Evolutionary conservation across 2,329 filamentous ascomycete genomes (phyloP).

Genomic region (Trichoderma hamatum): DNA sequence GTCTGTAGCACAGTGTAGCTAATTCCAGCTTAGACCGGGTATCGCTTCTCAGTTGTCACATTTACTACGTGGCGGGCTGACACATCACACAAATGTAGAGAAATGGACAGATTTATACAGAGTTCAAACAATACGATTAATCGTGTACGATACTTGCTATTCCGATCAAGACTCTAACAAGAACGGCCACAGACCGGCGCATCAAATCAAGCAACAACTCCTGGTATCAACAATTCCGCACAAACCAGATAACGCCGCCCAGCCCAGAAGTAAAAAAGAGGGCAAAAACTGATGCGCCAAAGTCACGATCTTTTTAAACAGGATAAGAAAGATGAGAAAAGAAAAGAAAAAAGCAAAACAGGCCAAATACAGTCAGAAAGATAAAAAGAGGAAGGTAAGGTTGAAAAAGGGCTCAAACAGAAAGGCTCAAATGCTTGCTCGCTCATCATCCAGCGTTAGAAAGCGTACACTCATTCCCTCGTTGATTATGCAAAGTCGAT

Average conservation of each 20-base stretch:
- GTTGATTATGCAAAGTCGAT: neutral
- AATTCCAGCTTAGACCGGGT: neutral
- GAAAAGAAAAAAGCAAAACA: neutral
- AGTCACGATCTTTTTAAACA: neutral
- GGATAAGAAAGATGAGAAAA: neutral
- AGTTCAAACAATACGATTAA: conserved; percentile 24
- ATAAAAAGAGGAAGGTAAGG: neutral
- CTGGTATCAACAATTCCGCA: conserved; percentile 20
- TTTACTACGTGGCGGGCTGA: neutral
- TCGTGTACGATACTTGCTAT: conserved; percentile 23
- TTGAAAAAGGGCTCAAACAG: neutral
- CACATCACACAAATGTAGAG: neutral
- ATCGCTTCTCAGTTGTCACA: neutral
- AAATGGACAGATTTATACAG: neutral
- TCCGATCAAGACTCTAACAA: conserved; percentile 6
- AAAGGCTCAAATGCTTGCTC: conserved; percentile 19
- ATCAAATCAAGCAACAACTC: conserved; percentile 22
- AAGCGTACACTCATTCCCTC: conserved; percentile 26
- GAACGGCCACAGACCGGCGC: conserved; percentile 13
- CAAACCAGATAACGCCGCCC: conserved; percentile 21
- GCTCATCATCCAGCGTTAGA: conserved; percentile 24
- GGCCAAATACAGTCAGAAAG: neutral
- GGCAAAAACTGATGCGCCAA: conserved; percentile 16
- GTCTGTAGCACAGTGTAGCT: neutral
- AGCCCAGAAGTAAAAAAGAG: neutral